A percentile compares a stretch with the other conserved stretches of the same genome.
Conservation (phyloP, 768 basidiomycete species). For the Boletales sp. region DNA sequence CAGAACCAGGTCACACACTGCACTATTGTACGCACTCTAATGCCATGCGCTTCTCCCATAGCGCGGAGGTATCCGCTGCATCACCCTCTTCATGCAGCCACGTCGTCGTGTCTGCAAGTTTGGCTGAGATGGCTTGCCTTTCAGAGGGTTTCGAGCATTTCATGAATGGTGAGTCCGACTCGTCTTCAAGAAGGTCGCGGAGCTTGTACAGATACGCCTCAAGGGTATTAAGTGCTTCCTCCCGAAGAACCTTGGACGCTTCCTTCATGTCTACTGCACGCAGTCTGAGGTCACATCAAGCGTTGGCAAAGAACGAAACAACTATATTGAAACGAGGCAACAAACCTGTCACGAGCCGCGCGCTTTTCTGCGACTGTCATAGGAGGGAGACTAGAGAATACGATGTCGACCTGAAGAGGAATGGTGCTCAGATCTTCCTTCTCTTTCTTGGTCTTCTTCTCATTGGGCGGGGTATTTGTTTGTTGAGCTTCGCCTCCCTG, state of each 20-base stretch:
- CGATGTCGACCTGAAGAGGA: slow-evolving; percentile 57
- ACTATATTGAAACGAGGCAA: background rate
- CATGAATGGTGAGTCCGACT: slow-evolving; percentile 69
- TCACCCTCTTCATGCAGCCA: slow-evolving; percentile 90
- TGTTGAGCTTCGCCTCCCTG: slow-evolving; percentile 31
- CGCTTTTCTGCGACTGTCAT: slow-evolving; percentile 79
- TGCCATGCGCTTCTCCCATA: slow-evolving; percentile 71
- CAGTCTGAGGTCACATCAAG: slow-evolving; percentile 47
- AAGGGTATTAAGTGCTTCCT: slow-evolving; percentile 87
- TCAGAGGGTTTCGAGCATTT: slow-evolving; percentile 79
- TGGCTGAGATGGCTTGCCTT: slow-evolving; percentile 57
- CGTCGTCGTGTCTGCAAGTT: slow-evolving; percentile 66
- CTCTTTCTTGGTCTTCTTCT: slow-evolving; percentile 37
- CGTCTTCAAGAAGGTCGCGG: slow-evolving; percentile 74
- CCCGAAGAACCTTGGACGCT: slow-evolving; percentile 67
- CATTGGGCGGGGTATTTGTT: slow-evolving; percentile 27
- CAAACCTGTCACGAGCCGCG: slow-evolving; percentile 67
- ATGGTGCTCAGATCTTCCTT: slow-evolving; percentile 56
- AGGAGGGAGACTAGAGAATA: slow-evolving; percentile 62
- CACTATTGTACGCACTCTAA: slow-evolving; percentile 64
- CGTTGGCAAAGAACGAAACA: background rate
- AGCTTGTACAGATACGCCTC: slow-evolving; percentile 93
- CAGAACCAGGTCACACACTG: background rate
- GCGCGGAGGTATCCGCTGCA: slow-evolving; percentile 68
- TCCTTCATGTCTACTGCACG: slow-evolving; percentile 78